phyloP scores from a whole-genome alignment of 305 asterid genomes.

The Lippia alba region DNA sequence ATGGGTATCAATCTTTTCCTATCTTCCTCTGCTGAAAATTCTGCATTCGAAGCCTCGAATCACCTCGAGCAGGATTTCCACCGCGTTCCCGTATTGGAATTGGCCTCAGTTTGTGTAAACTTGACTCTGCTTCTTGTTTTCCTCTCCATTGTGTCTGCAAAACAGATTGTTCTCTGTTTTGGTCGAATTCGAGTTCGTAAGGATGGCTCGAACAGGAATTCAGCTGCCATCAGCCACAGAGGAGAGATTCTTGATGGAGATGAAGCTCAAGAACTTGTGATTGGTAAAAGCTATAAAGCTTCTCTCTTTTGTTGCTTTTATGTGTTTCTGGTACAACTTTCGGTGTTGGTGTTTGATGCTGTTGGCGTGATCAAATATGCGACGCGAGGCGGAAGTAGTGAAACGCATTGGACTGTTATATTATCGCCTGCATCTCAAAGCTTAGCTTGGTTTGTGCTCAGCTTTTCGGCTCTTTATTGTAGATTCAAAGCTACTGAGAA shows the following conservation, averaged over 20 bases:
- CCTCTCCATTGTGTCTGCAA: conserved; percentile 68
- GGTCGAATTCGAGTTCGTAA: conserved; percentile 62
- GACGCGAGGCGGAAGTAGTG: conserved; percentile 39
- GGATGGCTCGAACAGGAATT: conserved; percentile 50
- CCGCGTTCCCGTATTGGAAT: conserved; percentile 66
- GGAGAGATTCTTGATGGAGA: conserved; percentile 44
- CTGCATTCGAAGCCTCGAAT: conserved; percentile 39
- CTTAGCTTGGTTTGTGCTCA: conserved; percentile 76
- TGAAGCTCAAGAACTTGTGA: conserved; percentile 55
- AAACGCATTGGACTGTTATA: conserved; percentile 56
- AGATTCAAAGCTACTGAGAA: conserved; percentile 59
- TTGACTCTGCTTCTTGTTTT: conserved; percentile 69
- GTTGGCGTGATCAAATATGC: conserved; percentile 53
- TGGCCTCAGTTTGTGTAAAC: conserved; percentile 78
- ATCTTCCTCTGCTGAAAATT: conserved; percentile 34
- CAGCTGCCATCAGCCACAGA: conserved; percentile 43
- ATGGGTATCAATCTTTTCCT: conserved; percentile 77
- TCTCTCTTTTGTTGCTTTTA: conserved; percentile 70
- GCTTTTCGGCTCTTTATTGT: conserved; percentile 67
- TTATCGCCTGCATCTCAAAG: conserved; percentile 71
- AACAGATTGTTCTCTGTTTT: conserved; percentile 62
- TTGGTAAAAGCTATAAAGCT: conserved; percentile 67
- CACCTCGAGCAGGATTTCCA: conserved; percentile 43
- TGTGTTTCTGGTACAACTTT: conserved; percentile 63
- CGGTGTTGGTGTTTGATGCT: conserved; percentile 70